Evolutionary conservation across 2,329 filamentous ascomycete species (phyloP), one percentile per base, ranked within the genome.

Genomic region (Cryphonectria parasitica): DNA sequence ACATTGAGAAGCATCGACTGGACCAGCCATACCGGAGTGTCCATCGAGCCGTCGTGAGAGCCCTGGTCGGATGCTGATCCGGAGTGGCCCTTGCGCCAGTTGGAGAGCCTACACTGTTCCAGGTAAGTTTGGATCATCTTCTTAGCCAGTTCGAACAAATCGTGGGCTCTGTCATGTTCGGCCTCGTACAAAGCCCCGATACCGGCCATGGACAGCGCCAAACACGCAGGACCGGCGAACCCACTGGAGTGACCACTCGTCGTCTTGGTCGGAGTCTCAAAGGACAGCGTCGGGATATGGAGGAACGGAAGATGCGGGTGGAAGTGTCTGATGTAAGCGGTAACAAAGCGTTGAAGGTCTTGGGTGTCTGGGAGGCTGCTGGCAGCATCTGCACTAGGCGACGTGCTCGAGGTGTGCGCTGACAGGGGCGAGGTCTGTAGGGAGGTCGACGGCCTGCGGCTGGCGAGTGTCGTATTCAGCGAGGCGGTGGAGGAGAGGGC

Each of bases 1-100:
- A 98, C 93, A 78, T 97, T 98, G 66, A 99, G 86, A 11, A 98
- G 85, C 95, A 98, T 98, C 0, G 95, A 94, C 80, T 98, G 96
- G 22, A 98, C 94, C 36, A 99, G 86, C 95, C 95, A 98, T 56
- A 98, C 86, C 0, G 95, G 95, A 2, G 95, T 95, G 74, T 93
- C 90, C 54, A 90, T 87, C 22, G 89, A 86, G 65, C 86, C 86
- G 71, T 93, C 91, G 25, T 80, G 82, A 17, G 85, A 82, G 60
- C 78, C 80, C 49, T 85, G 81, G 72, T 88, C 86, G 67, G 81
- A 79, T 69, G 83, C 77, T 13, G 84, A 82, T 77, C 36, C 61
- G 25, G 61, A 87, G 84, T 76, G 89, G 87, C 64, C 87, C 78
- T 88, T 89, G 75, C 88, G 85, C 73, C 97, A 91, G 78, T 97